Evolutionary conservation across 2,329 filamentous ascomycete genomes (phyloP), one percentile per base, ranked within the genome.

Genomic region (Sarocladium strictum): DNA sequence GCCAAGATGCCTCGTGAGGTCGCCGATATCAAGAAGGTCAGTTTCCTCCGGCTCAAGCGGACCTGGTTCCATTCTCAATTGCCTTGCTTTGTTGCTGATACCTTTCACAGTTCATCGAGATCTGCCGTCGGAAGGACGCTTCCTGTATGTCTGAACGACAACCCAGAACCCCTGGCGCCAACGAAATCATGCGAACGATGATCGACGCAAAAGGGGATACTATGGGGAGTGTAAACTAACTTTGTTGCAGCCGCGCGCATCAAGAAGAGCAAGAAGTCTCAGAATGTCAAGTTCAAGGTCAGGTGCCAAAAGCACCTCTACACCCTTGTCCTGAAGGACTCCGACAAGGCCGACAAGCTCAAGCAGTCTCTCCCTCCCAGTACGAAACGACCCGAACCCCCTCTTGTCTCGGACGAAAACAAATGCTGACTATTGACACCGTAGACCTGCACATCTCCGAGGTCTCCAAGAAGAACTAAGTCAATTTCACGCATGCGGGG

Each of bases 221-320:
- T 49, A 19, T 54, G 53, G 54, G 40, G 33, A 10, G 43, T 56
- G 72, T 66, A 58, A 58, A 40, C 50, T 53, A 40, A 61, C 23
- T 17, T 27, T 53, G n/a, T 58, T 68, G 61, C 68, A 93, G 89
- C 89, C 77, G 89, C 89, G 72, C 86, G 89, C 76, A 90, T 93
- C 83, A 93, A 97, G 91, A 94, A 95, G 85, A 96, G 87, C 86
- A 87, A 86, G 78, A 86, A 88, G 80, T 80, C 81, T 72, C 84
- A 87, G 75, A 87, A 93, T 83, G 92, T 94, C 87, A 99, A 99
- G 89, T 97, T 99, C 91, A 99, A 99, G 90, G 93, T 99, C 84
- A 90, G 94, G 77, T 97, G 94, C 88, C 83, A 90, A 75, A 85
- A 86, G 72, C 86, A 94, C 83, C 83, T 99, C 67, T 99, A 99